Evolutionary conservation across 2,329 filamentous ascomycete genomes (phyloP).

Genomic region (Arthrobotrys pseudoclavata): DNA sequence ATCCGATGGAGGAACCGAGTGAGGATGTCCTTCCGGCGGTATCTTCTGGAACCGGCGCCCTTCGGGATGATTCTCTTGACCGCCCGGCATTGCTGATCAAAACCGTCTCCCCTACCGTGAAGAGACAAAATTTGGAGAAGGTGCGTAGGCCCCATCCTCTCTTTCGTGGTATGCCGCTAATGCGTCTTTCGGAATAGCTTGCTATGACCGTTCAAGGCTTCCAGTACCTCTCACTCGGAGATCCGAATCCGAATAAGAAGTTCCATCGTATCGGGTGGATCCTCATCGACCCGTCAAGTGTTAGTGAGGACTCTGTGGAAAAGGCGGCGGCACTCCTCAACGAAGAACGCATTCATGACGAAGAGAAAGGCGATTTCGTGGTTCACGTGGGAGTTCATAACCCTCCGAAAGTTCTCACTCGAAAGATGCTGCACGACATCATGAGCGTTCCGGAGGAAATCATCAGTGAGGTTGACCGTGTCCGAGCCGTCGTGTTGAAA

Average conservation of each 20-base stretch:
- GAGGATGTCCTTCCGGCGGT: constrained; percentile 93
- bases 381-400: constrained; percentile 97
- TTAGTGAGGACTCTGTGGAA: constrained; percentile 82
- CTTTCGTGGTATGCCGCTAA: neutral
- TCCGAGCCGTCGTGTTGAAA: constrained; percentile 83
- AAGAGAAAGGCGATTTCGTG: constrained; percentile 92
- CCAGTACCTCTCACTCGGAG: constrained; percentile 91
- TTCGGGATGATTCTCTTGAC: constrained; percentile 87
- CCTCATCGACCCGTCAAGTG: constrained; percentile 80
- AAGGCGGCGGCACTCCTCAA: constrained; percentile 95
- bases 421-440: constrained; percentile 63
- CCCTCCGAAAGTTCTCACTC: constrained; percentile 71
- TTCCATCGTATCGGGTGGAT: constrained; percentile 99
- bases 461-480: constrained; percentile 87
- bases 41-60: constrained; percentile 83
- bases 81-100: constrained; percentile 97
- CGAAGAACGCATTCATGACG: constrained; percentile 95
- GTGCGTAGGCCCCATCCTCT: constrained; percentile 30
- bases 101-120: constrained; percentile 96
- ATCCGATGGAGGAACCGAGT: constrained; percentile 82
- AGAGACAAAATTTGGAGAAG: constrained; percentile 87
- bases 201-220: constrained; percentile 62
- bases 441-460: constrained; percentile 80
- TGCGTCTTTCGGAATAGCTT: constrained; percentile 58
- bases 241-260: constrained; percentile 96